phyloP scores from a whole-genome alignment of 768 basidiomycete species.

The Boletus rubescentipes region DNA sequence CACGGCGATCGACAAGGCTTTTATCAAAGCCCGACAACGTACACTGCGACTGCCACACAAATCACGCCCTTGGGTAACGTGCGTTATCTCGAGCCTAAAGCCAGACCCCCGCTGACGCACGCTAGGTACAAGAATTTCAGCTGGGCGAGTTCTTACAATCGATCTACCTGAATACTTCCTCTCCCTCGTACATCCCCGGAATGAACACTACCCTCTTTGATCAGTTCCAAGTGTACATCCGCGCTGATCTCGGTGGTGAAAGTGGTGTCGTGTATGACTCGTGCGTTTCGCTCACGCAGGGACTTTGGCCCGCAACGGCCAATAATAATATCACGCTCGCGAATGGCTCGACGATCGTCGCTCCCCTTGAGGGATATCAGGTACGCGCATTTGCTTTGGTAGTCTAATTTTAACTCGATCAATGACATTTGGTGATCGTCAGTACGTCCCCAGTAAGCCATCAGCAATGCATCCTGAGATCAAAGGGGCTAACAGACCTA shows the following conservation, averaged over 20 bases:
- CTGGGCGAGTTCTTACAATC: constrained; percentile 53
- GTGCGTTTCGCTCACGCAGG: constrained; percentile 66
- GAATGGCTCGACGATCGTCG: constrained; percentile 57
- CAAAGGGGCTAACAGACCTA: constrained; percentile 6
- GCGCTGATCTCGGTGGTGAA: constrained; percentile 71
- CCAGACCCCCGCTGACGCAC: neutral
- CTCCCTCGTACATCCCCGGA: constrained; percentile 50
- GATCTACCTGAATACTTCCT: constrained; percentile 53
- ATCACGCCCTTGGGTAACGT: constrained; percentile 72
- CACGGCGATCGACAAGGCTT: constrained; percentile 67
- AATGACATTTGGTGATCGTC: neutral
- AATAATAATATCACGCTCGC: constrained; percentile 56
- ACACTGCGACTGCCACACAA: constrained; percentile 53
- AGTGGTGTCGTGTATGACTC: constrained; percentile 65
- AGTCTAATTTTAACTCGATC: constrained; percentile 8
- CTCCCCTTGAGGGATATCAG: constrained; percentile 69
- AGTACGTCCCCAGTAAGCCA: constrained; percentile 44
- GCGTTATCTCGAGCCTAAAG: constrained; percentile 11
- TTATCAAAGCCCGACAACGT: constrained; percentile 60
- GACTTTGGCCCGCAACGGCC: constrained; percentile 55
- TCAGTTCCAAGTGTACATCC: constrained; percentile 43
- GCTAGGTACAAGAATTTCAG: constrained; percentile 55
- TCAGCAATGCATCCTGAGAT: neutral
- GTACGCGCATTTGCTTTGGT: constrained; percentile 17
- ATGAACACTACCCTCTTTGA: constrained; percentile 35